phyloP scores from a whole-genome alignment of 2,329 filamentous ascomycete genomes.

The Pseudopithomyces chartarum region DNA sequence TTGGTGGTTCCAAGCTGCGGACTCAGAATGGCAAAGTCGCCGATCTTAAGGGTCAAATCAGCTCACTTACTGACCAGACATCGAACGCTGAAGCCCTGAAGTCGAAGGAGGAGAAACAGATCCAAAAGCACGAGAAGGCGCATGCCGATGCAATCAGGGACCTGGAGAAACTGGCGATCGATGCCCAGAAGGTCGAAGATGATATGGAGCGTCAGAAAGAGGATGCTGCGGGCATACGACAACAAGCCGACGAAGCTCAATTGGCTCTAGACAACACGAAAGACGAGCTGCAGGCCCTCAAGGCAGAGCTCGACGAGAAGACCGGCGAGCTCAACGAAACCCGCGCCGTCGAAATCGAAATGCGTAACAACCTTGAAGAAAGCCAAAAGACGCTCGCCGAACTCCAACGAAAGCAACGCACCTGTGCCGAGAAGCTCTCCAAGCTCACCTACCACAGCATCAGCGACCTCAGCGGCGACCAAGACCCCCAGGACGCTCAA shows the following conservation, averaged over 20 bases:
- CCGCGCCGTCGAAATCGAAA: conserved; percentile 90
- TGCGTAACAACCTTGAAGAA: conserved; percentile 97
- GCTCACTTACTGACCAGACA: conserved; percentile 77
- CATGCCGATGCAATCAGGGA: conserved; percentile 79
- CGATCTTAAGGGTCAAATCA: conserved; percentile 79
- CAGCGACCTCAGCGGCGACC: conserved; percentile 60
- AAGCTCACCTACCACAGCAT: conserved; percentile 86
- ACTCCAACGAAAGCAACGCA: conserved; percentile 77
- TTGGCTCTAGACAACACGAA: conserved; percentile 77
- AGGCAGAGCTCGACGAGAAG: conserved; percentile 85
- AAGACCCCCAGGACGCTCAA: conserved; percentile 49
- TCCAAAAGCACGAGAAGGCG: conserved; percentile 83
- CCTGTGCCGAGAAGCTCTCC: conserved; percentile 84
- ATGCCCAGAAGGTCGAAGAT: conserved; percentile 77
- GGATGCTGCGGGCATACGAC: conserved; percentile 73
- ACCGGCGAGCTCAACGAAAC: conserved; percentile 85
- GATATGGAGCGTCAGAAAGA: conserved; percentile 79
- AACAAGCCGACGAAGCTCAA: conserved; percentile 80
- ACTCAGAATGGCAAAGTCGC: conserved; percentile 91
- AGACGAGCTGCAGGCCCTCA: conserved; percentile 77
- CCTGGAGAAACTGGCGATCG: conserved; percentile 70
- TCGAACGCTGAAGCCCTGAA: conserved; percentile 86
- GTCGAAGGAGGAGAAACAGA: conserved; percentile 93
- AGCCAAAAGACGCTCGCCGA: conserved; percentile 87
- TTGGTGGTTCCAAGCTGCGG: conserved; percentile 90